Conservation (phyloP, 2,329 filamentous ascomycete genomes). For the Metarhizium sp. region DNA sequence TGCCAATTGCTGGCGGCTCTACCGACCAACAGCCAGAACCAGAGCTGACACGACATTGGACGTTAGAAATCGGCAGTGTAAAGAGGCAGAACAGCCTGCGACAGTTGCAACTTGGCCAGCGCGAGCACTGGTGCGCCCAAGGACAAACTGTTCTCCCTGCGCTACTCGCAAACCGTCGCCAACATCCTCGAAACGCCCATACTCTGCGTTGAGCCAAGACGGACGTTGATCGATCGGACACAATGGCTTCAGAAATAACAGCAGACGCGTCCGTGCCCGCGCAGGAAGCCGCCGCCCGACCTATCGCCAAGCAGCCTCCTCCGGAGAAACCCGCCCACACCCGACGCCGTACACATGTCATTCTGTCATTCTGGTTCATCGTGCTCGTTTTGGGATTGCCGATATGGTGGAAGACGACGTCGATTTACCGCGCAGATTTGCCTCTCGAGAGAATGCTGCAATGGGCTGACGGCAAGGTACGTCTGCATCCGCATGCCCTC, state of each 20-base stretch:
- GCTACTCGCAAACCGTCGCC: too few relatives aligned
- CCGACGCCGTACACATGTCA: slow-evolving; percentile 61
- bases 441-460: slow-evolving; percentile 77
- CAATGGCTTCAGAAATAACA: slow-evolving; percentile 12
- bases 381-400: slow-evolving; percentile 77
- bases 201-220: too few relatives aligned
- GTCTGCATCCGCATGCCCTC: slow-evolving; percentile 6
- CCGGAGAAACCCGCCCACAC: slow-evolving; percentile 65
- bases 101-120: too few relatives aligned
- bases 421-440: slow-evolving; percentile 77
- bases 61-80: too few relatives aligned
- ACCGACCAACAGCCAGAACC: not conserved
- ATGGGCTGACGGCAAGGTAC: slow-evolving; percentile 85
- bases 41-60: not conserved
- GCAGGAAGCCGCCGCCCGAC: slow-evolving; percentile 4
- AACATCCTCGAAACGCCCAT: too few relatives aligned
- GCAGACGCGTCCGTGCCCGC: slow-evolving; percentile 10
- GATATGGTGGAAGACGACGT: slow-evolving; percentile 93
- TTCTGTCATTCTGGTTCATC: slow-evolving; percentile 85
- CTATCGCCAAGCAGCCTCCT: slow-evolving; percentile 44
- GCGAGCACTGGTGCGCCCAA: too few relatives aligned
- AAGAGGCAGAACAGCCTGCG: too few relatives aligned
- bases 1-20: not conserved
- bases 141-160: too few relatives aligned
- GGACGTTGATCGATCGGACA: not conserved